Evolutionary conservation across 2,329 filamentous ascomycete genomes (phyloP).

Genomic region (Scytalidium sp.): DNA sequence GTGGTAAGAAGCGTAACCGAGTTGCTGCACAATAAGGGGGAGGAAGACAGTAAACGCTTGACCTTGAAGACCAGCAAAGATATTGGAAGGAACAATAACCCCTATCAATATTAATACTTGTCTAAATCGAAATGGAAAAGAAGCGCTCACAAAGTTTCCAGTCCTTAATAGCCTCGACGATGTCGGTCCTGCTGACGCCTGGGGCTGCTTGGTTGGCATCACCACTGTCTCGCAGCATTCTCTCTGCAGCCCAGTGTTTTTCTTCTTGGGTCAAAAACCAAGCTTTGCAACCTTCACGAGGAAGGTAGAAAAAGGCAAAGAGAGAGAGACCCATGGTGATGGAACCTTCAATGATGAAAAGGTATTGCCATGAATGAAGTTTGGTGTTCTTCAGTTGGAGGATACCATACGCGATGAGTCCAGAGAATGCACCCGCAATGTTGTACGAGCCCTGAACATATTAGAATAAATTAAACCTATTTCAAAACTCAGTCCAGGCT

Average conservation of each 20-base stretch:
- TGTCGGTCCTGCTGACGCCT: background rate
- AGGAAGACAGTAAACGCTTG: background rate
- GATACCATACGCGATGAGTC: slow-evolving; percentile 35
- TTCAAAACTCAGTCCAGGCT: slow-evolving; percentile 2
- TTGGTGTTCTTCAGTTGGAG: slow-evolving; percentile 26
- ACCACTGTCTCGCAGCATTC: background rate
- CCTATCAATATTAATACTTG: background rate
- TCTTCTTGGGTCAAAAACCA: slow-evolving; percentile 7
- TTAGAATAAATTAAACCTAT: background rate
- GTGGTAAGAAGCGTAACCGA: background rate
- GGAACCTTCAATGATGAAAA: slow-evolving; percentile 42
- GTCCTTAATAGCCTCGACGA: background rate
- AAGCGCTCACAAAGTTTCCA: background rate
- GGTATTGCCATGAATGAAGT: slow-evolving; percentile 39
- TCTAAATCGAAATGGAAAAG: background rate
- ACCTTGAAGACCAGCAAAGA: background rate
- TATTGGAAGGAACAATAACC: background rate
- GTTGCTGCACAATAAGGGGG: background rate
- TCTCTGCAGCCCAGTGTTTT: background rate
- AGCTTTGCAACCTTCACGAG: slow-evolving; percentile 14
- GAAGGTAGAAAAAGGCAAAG: slow-evolving; percentile 36
- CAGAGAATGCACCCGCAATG: slow-evolving; percentile 54
- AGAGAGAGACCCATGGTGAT: slow-evolving; percentile 36
- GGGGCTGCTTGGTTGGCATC: background rate
- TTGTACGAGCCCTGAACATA: slow-evolving; percentile 32